Conservation (phyloP, 2,329 filamentous ascomycete species). For the Phialocephala subalpina region DNA sequence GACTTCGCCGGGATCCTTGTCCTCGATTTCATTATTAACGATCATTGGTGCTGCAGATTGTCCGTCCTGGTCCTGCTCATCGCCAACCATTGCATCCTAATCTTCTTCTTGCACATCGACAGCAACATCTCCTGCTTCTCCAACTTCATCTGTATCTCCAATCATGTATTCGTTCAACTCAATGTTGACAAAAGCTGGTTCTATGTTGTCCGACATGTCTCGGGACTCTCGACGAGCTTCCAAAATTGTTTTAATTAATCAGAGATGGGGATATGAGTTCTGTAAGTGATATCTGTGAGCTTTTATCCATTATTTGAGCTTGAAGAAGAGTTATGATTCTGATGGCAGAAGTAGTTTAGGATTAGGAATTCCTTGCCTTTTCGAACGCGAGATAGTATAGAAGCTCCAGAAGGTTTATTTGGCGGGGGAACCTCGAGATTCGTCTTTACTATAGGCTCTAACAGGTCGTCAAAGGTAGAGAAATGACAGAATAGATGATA, state of each 20-base stretch:
- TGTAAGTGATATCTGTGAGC: not conserved
- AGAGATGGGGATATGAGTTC: not conserved
- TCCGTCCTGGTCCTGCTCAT: not conserved
- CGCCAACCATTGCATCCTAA: not conserved
- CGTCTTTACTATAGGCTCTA: not conserved
- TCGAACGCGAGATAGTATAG: not conserved
- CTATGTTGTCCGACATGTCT: not conserved
- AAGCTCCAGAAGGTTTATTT: not conserved
- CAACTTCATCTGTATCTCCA: not conserved
- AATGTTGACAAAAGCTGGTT: not conserved
- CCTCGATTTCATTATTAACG: not conserved
- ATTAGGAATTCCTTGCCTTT: not conserved
- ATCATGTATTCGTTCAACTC: not conserved
- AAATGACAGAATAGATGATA: not conserved
- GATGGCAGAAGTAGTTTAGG: not conserved
- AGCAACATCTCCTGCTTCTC: not conserved
- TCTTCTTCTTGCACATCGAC: not conserved
- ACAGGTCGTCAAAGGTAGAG: not conserved
- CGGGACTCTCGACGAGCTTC: not conserved
- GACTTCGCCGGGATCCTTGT: not conserved
- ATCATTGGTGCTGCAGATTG: not conserved
- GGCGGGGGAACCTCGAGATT: not conserved
- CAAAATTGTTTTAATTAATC: not conserved
- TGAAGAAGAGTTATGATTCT: not conserved
- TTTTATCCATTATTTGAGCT: not conserved